These are phyloP conservation scores for Aspergillus caelatus DNA, from an alignment of 2,329 filamentous ascomycete species.

Conservation along the genomic window DNA sequence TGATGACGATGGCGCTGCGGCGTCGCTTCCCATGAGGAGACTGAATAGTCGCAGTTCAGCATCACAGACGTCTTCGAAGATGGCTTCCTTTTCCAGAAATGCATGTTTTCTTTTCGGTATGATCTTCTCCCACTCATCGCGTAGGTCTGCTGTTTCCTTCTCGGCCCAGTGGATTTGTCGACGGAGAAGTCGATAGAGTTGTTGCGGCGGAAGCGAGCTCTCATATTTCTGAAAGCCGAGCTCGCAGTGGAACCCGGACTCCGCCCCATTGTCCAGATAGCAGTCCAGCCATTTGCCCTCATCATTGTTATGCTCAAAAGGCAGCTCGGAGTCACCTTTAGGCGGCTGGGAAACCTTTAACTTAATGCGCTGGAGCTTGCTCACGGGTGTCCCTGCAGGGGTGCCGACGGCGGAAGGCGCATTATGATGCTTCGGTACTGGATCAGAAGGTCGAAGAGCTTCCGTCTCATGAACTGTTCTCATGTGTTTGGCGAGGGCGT, in stretches of 20 bases:
- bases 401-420: slow-evolving; percentile 30
- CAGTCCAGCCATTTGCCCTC: slow-evolving; percentile 33
- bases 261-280: slow-evolving; percentile 32
- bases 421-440: slow-evolving; percentile 44
- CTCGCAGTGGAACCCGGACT: slow-evolving; percentile 44
- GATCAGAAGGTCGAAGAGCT: slow-evolving; percentile 71
- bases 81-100: slow-evolving; percentile 47
- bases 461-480: slow-evolving; percentile 98
- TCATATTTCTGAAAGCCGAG: slow-evolving; percentile 49
- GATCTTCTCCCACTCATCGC: slow-evolving; percentile 43
- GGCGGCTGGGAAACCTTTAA: slow-evolving; percentile 44
- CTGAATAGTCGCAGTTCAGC: slow-evolving; percentile 43
- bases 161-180: slow-evolving; percentile 53
- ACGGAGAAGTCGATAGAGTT: slow-evolving; percentile 49
- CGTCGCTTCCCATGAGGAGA: slow-evolving; percentile 25
- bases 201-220: slow-evolving; percentile 42
- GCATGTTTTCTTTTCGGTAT: slow-evolving; percentile 40
- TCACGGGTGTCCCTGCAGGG: slow-evolving; percentile 31
- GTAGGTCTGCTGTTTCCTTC: slow-evolving; percentile 44
- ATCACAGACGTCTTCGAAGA: slow-evolving; percentile 48
- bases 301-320: slow-evolving; percentile 31
- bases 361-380: slow-evolving; percentile 45
- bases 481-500: slow-evolving; percentile 97
- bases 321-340: slow-evolving; percentile 32
- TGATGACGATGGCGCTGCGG: background rate